Evolutionary conservation across 1,139 yeast genomes (phyloP).

Genomic region (Yamadazyma sp.): DNA sequence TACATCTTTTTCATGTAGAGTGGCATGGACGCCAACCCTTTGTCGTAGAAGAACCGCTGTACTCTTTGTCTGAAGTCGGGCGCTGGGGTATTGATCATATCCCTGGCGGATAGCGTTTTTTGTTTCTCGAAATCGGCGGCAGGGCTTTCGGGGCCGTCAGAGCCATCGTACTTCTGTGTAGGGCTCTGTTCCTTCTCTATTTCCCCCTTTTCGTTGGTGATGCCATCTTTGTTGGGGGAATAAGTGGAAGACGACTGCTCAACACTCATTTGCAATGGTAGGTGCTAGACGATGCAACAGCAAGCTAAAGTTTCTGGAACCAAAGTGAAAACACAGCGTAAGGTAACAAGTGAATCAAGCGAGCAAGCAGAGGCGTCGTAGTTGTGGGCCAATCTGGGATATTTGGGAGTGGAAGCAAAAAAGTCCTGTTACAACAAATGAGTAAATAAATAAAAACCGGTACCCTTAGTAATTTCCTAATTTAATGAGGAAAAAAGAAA

Average conservation of each 20-base stretch:
- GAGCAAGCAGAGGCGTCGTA: no score
- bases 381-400: no score
- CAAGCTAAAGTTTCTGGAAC: no score
- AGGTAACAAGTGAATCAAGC: no score
- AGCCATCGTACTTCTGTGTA: not conserved
- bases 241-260: slow-evolving; percentile 10
- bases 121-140: not conserved
- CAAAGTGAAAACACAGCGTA: no score
- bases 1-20: slow-evolving; percentile 36
- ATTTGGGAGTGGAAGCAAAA: not conserved
- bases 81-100: slow-evolving; percentile 25
- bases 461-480: no score
- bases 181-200: not conserved
- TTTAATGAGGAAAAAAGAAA: no score
- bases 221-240: slow-evolving; percentile 7
- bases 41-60: slow-evolving; percentile 28
- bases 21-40: slow-evolving; percentile 37
- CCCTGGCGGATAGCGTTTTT: slow-evolving; percentile 1
- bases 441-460: no score
- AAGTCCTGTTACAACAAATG: no score
- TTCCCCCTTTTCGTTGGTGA: not conserved
- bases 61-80: slow-evolving; percentile 32
- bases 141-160: not conserved
- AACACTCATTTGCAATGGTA: slow-evolving; percentile 1
- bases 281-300: no score